Evolutionary conservation across 2,329 filamentous ascomycete genomes (phyloP).

Genomic region (Venturia nashicola): DNA sequence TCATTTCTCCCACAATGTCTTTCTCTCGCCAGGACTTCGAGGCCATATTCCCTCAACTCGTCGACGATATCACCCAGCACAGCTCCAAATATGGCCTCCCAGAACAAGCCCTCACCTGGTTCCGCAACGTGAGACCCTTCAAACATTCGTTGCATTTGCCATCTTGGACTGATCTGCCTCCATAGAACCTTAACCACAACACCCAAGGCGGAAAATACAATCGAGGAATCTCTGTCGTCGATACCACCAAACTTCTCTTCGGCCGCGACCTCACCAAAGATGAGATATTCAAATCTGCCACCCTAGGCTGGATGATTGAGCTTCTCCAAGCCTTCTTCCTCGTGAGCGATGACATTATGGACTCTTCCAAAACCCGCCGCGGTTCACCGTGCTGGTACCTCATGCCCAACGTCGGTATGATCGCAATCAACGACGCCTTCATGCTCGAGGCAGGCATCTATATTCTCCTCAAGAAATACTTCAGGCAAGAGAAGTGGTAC

Average conservation of each 20-base stretch:
- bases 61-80: conserved; percentile 68
- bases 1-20: conserved; percentile 37
- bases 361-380: conserved; percentile 84
- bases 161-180: background rate
- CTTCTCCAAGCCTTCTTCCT: conserved; percentile 98
- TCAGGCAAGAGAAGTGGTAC: conserved; percentile 77
- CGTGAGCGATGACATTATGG: conserved; percentile 98
- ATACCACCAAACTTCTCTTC: conserved; percentile 74
- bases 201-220: conserved; percentile 94
- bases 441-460: conserved; percentile 90
- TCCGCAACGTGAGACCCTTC: conserved; percentile 27
- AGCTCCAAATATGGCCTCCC: conserved; percentile 75
- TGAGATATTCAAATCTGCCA: conserved; percentile 79
- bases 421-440: conserved; percentile 97
- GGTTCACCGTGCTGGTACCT: conserved; percentile 96
- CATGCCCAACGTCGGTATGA: conserved; percentile 76
- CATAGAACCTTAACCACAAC: conserved; percentile 71
- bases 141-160: background rate
- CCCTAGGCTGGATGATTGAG: conserved; percentile 95
- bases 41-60: conserved; percentile 74
- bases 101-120: conserved; percentile 71
- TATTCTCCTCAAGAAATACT: conserved; percentile 83
- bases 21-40: conserved; percentile 81
- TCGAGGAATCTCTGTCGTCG: conserved; percentile 93
- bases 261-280: conserved; percentile 58